Evolutionary conservation across 495 filamentous ascomycete species (phyloP).

Genomic region (Extremus antarcticus): DNA sequence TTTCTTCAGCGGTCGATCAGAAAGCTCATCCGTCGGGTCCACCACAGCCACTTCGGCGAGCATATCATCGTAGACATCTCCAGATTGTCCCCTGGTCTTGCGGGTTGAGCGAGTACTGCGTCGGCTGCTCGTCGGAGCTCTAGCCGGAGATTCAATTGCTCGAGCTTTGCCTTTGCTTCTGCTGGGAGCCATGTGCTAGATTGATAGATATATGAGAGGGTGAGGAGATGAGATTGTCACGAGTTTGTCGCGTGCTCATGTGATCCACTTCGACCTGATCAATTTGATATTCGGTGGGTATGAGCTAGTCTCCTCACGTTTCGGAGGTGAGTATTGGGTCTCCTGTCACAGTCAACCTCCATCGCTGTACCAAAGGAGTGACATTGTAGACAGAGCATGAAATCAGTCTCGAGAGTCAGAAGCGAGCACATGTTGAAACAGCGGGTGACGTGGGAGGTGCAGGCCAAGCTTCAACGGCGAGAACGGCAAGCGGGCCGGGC

Average conservation of each 20-base stretch:
- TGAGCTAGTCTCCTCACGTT: too few species aligned
- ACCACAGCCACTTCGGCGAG: slow-evolving; percentile 18
- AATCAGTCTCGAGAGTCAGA: neutral
- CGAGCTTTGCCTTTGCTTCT: slow-evolving; percentile 11
- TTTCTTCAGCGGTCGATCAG: slow-evolving; percentile 17
- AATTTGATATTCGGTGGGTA: too few species aligned
- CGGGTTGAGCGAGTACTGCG: neutral
- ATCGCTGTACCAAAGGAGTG: too few species aligned
- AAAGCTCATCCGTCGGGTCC: neutral
- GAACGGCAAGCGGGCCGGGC: neutral
- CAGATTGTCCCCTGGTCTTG: neutral
- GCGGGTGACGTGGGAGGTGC: neutral
- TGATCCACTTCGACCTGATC: neutral
- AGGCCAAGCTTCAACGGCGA: neutral
- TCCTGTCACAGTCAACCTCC: too few species aligned
- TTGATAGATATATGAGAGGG: too few species aligned
- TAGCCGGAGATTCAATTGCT: neutral
- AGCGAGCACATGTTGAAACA: neutral
- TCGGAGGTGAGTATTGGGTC: too few species aligned
- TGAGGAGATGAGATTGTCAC: neutral
- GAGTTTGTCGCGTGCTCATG: slow-evolving; percentile 13
- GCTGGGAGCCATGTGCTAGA: slow-evolving; percentile 15
- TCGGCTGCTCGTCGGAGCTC: neutral
- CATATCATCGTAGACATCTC: slow-evolving; percentile 21
- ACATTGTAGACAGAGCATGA: too few species aligned